phyloP scores from a whole-genome alignment of 139 green algal species.

The Microglena sp. region DNA sequence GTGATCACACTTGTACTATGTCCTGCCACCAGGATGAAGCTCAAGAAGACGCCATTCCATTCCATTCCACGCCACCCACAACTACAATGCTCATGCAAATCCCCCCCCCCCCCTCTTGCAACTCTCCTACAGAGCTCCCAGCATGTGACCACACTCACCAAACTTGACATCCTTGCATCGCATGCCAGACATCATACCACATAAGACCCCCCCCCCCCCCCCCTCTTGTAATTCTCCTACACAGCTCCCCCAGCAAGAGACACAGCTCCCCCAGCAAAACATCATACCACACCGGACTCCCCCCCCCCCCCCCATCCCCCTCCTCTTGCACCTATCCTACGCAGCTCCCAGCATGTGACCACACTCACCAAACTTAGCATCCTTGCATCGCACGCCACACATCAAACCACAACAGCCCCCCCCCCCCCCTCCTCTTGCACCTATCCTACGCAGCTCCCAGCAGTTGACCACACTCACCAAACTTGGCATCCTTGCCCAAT shows the following conservation, averaged over 20 bases:
- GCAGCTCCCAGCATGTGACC: background rate
- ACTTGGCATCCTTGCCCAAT: constrained; percentile 3
- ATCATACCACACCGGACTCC: background rate
- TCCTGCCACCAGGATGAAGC: background rate
- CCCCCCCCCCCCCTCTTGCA: background rate
- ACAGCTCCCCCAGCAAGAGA: background rate
- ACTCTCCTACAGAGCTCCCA: background rate
- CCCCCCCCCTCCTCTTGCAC: background rate
- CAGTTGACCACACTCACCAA: background rate
- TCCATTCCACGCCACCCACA: background rate
- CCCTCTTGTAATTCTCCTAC: too few species aligned
- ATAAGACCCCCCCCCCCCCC: background rate
- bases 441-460: background rate
- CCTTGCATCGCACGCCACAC: background rate
- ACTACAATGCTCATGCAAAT: background rate
- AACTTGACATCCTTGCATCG: background rate
- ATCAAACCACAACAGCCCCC: background rate
- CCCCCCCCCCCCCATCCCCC: background rate
- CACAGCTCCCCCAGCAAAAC: background rate
- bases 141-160: background rate
- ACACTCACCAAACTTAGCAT: background rate
- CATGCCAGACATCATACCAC: background rate
- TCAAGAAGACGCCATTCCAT: background rate
- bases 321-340: background rate
- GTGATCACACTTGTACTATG: too few species aligned